Conservation (phyloP, 345 rosid species). For the Microthlaspi erraticum region DNA sequence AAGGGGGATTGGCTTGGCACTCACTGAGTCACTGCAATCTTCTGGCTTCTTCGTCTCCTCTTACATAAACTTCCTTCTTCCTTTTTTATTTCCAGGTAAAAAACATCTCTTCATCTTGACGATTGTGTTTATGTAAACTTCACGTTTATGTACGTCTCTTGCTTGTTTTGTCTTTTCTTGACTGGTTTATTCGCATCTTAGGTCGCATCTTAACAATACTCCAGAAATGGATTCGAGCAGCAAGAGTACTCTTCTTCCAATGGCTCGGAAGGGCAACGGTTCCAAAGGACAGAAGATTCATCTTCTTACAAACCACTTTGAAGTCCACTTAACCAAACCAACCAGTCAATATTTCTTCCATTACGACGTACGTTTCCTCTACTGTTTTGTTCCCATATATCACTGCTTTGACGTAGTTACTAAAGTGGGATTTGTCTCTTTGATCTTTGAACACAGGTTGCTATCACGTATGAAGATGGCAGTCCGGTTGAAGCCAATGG, state of each 20-base stretch:
- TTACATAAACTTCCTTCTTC: too few species aligned
- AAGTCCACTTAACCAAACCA: conserved; percentile 54
- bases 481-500: conserved; percentile 70
- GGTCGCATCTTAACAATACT: neutral
- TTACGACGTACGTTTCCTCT: conserved; percentile 57
- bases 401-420: neutral
- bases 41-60: too few species aligned
- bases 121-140: too few species aligned
- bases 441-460: conserved; percentile 50
- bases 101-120: too few species aligned
- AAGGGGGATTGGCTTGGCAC: too few species aligned
- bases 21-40: too few species aligned
- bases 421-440: neutral
- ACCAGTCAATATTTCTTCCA: conserved; percentile 65
- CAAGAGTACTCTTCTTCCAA: conserved; percentile 53
- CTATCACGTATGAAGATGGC: conserved; percentile 72
- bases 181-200: too few species aligned
- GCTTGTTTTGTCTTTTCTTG: too few species aligned
- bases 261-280: conserved; percentile 65
- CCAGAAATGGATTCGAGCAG: conserved; percentile 38
- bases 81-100: too few species aligned
- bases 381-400: neutral
- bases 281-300: conserved; percentile 59
- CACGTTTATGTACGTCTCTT: too few species aligned
- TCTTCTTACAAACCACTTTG: conserved; percentile 71